Evolutionary conservation across 140 eudicot genomes (phyloP).

Genomic region (Ambrosia hybrid): DNA sequence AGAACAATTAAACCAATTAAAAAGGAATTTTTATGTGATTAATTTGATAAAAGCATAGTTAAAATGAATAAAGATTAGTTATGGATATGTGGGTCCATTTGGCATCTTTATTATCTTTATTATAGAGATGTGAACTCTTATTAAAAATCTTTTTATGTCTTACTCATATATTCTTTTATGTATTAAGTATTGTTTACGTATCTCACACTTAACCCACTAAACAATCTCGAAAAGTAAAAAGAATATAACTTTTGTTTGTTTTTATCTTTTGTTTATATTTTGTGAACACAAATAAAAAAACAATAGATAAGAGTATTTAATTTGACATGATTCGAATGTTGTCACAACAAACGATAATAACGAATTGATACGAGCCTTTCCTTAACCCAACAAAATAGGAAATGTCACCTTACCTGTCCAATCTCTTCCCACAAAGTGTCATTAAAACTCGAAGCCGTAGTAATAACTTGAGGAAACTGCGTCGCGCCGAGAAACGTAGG

Average conservation of each 20-base stretch:
- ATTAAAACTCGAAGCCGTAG: conserved; percentile 83
- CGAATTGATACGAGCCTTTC: not conserved
- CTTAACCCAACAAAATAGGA: not conserved
- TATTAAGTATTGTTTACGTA: not conserved
- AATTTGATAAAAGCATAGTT: not conserved
- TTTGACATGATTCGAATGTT: not conserved
- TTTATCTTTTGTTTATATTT: not conserved
- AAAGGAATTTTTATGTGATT: not conserved
- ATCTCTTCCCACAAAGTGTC: conserved; percentile 81
- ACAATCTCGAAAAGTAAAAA: not conserved
- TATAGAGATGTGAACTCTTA: no score
- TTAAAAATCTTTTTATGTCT: no score
- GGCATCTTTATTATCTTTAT: not conserved
- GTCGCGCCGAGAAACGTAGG: conserved; percentile 81
- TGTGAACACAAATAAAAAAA: not conserved
- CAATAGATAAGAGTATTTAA: not conserved
- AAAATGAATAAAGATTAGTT: not conserved
- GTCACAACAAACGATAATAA: conserved; percentile 14
- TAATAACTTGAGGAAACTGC: conserved; percentile 89
- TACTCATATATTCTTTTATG: no score
- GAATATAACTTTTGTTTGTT: conserved; percentile 1
- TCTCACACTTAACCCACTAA: not conserved
- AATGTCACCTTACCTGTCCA: conserved; percentile 60
- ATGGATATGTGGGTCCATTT: conserved; percentile 16
- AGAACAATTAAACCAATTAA: not conserved